These are phyloP conservation scores for Sporobolomyces pararoseus DNA, from an alignment of 768 basidiomycete genomes.

Conservation along the genomic window DNA sequence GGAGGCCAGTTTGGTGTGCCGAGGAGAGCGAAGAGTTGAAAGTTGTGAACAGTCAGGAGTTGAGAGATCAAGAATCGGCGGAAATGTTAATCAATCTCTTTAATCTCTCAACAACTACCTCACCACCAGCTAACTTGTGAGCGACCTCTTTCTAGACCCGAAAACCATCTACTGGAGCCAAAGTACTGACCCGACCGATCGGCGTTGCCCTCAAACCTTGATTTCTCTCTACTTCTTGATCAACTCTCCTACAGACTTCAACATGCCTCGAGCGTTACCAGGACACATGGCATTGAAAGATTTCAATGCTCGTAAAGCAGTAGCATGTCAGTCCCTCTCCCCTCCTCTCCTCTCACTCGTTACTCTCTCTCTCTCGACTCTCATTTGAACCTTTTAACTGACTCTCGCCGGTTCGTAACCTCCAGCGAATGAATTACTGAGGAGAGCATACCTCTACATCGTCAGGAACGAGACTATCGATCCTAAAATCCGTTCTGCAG, in stretches of 20 bases:
- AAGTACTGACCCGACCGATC: no score
- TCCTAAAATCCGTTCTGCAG: slow-evolving; percentile 82
- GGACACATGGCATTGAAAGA: slow-evolving; percentile 42
- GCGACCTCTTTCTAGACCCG: no score
- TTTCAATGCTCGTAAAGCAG: slow-evolving; percentile 38
- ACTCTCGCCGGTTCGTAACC: not conserved
- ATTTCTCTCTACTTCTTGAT: not conserved
- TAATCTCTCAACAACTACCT: no score
- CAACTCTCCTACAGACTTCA: not conserved
- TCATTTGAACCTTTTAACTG: not conserved
- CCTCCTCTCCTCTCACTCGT: not conserved
- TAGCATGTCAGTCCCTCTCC: slow-evolving; percentile 21
- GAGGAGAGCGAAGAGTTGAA: no score
- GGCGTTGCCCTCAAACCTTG: not conserved
- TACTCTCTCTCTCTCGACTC: no score
- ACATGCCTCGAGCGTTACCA: slow-evolving; percentile 34
- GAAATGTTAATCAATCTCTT: no score
- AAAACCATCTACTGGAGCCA: no score
- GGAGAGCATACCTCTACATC: slow-evolving; percentile 86
- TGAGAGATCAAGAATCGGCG: no score
- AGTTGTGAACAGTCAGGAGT: no score
- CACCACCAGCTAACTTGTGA: no score
- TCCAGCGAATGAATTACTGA: slow-evolving; percentile 69
- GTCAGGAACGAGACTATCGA: slow-evolving; percentile 88
- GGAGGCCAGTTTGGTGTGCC: no score